phyloP scores from a whole-genome alignment of 495 filamentous ascomycete species.

The Daldinia vernicosa region DNA sequence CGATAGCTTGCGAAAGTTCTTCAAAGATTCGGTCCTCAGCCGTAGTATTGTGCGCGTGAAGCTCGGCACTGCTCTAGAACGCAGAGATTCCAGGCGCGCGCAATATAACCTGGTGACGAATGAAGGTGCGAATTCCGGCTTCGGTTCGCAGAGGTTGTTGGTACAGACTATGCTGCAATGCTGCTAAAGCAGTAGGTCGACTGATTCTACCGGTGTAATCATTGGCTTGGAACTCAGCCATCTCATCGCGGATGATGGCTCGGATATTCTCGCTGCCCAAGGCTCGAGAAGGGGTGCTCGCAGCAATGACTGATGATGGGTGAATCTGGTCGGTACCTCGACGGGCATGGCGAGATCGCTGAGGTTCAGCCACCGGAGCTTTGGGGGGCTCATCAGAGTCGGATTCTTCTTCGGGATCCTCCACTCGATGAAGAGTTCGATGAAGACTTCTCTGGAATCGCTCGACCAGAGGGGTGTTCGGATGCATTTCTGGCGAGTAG shows the following conservation, averaged over 20 bases:
- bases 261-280: slow-evolving; percentile 18
- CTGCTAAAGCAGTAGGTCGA: neutral
- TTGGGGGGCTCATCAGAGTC: neutral
- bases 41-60: slow-evolving; percentile 14
- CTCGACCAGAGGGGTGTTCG: neutral
- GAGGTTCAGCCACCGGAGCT: neutral
- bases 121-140: slow-evolving; percentile 6
- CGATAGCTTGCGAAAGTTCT: neutral
- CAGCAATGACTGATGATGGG: slow-evolving; percentile 6
- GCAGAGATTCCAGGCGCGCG: slow-evolving; percentile 29
- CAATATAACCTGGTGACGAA: slow-evolving; percentile 20
- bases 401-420: neutral
- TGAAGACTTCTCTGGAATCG: neutral
- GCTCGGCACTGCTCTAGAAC: slow-evolving; percentile 30
- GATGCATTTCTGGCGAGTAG: neutral
- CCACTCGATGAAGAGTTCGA: neutral
- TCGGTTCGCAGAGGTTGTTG: slow-evolving; percentile 9
- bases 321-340: slow-evolving; percentile 6
- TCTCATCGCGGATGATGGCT: slow-evolving; percentile 19
- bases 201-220: neutral
- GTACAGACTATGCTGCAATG: neutral
- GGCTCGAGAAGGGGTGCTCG: slow-evolving; percentile 22
- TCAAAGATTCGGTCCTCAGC: slow-evolving; percentile 15
- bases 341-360: neutral
- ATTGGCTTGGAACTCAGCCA: slow-evolving; percentile 15